These are phyloP conservation scores for Cutaneotrichosporon dermatis DNA, from an alignment of 1,284 basidiomycete genomes.

Conservation along the genomic window DNA sequence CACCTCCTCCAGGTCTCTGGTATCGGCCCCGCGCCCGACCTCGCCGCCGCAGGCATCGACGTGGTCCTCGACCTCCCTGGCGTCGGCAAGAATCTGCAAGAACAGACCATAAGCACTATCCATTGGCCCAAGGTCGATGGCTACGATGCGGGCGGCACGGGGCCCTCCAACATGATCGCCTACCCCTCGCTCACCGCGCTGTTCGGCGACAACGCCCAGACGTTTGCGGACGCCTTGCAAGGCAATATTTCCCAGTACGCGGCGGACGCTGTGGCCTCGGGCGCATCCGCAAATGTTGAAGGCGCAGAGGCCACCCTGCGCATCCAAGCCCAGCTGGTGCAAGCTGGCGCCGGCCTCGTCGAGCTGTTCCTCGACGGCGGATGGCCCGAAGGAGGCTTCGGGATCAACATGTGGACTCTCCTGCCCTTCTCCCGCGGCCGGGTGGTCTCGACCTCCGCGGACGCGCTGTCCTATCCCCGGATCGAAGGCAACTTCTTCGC, in stretches of 20 bases:
- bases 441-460: conserved; percentile 55
- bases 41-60: conserved; percentile 56
- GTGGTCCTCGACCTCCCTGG: conserved; percentile 55
- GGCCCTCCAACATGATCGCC: conserved; percentile 22
- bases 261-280: conserved; percentile 17
- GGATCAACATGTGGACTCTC: conserved; percentile 35
- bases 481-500: conserved; percentile 55
- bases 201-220: conserved; percentile 1
- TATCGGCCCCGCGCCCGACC: conserved; percentile 60
- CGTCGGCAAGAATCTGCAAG: conserved; percentile 70
- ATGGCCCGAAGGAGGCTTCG: conserved; percentile 32
- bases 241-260: conserved; percentile 17
- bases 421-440: conserved; percentile 46
- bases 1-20: conserved; percentile 66
- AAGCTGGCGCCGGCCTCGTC: conserved; percentile 31
- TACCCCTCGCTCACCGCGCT: conserved; percentile 29
- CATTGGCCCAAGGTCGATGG: conserved; percentile 28
- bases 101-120: conserved; percentile 54
- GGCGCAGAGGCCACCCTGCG: conserved; percentile 28
- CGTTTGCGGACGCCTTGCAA: neutral
- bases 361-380: conserved; percentile 40
- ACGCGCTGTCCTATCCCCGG: conserved; percentile 55
- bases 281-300: conserved; percentile 22
- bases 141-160: conserved; percentile 21
- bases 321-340: conserved; percentile 30